A percentile compares a stretch with the other conserved stretches of the same genome.
These are phyloP conservation scores for Nelumbo lutea DNA, from an alignment of 164 flowering plant genomes.

Conservation along the genomic window DNA sequence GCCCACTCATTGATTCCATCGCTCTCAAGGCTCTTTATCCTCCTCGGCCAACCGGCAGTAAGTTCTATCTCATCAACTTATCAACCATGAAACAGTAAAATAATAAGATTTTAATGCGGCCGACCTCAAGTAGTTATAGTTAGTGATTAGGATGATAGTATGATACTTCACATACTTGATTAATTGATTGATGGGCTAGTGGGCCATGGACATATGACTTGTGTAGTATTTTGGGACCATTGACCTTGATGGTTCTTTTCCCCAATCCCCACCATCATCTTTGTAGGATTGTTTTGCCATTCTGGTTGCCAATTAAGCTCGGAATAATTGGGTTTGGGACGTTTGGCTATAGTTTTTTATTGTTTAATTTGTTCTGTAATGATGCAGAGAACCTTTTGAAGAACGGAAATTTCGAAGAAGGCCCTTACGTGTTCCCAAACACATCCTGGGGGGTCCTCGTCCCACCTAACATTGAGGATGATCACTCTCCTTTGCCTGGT, in stretches of 20 bases:
- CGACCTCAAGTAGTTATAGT: too few relatives aligned
- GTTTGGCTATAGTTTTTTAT: not conserved
- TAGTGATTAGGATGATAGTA: too few relatives aligned
- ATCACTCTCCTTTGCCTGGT: constrained; percentile 67
- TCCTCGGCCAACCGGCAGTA: constrained; percentile 63
- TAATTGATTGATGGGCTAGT: too few relatives aligned
- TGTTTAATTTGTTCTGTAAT: not conserved
- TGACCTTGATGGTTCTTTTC: too few relatives aligned
- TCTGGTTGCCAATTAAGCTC: not conserved
- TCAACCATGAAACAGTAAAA: not conserved
- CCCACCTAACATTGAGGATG: constrained; percentile 82
- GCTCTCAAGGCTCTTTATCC: constrained; percentile 61
- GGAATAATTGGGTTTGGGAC: not conserved
- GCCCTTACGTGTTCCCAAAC: constrained; percentile 67
- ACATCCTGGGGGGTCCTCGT: constrained; percentile 67
- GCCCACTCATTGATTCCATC: constrained; percentile 82
- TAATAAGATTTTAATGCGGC: too few relatives aligned
- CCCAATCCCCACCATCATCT: not conserved
- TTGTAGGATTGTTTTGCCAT: not conserved
- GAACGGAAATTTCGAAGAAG: constrained; percentile 83
- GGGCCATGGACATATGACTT: too few relatives aligned
- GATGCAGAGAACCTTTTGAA: constrained; percentile 61
- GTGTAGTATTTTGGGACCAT: too few relatives aligned
- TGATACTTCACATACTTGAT: too few relatives aligned
- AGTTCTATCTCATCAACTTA: constrained; percentile 19